Evolutionary conservation across 352 stramenopile genomes (phyloP).

Genomic region (Phytopythium mirpurense): DNA sequence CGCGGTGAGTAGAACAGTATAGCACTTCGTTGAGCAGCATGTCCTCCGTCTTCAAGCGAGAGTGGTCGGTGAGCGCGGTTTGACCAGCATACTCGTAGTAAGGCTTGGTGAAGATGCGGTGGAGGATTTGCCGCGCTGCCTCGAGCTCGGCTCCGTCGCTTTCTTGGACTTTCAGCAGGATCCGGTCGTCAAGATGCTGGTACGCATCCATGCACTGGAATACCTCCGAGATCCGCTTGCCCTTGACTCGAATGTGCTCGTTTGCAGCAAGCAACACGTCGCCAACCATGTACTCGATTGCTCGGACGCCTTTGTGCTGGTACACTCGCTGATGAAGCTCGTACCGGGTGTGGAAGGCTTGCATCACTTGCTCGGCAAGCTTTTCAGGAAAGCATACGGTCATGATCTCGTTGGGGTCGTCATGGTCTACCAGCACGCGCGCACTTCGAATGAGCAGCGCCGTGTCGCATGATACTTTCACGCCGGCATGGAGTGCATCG

Average conservation of each 20-base stretch:
- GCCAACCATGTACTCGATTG: slow-evolving; percentile 88
- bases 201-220: slow-evolving; percentile 65
- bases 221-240: slow-evolving; percentile 60
- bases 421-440: slow-evolving; percentile 56
- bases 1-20: slow-evolving; percentile 24
- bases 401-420: slow-evolving; percentile 33
- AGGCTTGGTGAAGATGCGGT: slow-evolving; percentile 57
- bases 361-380: slow-evolving; percentile 78
- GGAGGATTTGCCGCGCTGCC: slow-evolving; percentile 44
- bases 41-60: slow-evolving; percentile 30
- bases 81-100: slow-evolving; percentile 80
- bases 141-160: slow-evolving; percentile 46
- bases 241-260: slow-evolving; percentile 53
- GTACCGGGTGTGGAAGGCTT: slow-evolving; percentile 84
- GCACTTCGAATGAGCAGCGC: slow-evolving; percentile 72
- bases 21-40: slow-evolving; percentile 63
- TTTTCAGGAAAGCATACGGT: slow-evolving; percentile 88
- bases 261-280: slow-evolving; percentile 74
- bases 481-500: slow-evolving; percentile 71
- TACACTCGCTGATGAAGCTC: slow-evolving; percentile 87
- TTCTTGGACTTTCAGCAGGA: slow-evolving; percentile 72
- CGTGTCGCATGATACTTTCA: slow-evolving; percentile 68
- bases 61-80: slow-evolving; percentile 47
- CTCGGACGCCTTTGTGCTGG: slow-evolving; percentile 75
- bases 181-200: slow-evolving; percentile 76